These are phyloP conservation scores for Mesembryanthemum crystallinum DNA, from an alignment of 148 eudicot species.

Conservation along the genomic window DNA sequence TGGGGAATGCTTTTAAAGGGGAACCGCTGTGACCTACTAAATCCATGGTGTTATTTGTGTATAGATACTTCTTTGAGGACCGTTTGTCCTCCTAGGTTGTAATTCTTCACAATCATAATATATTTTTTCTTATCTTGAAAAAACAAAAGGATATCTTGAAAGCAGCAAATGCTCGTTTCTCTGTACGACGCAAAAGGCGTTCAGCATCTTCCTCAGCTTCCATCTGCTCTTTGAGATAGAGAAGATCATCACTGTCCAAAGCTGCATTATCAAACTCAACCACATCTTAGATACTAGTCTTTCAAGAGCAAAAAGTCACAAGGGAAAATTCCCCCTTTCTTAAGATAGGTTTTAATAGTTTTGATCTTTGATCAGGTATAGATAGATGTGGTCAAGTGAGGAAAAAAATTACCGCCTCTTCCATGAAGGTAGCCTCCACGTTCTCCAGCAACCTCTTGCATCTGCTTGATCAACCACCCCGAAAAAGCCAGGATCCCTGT, in stretches of 20 bases:
- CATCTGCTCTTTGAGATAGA: slow-evolving; percentile 98
- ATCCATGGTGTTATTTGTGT: too few relatives aligned
- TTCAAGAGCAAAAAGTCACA: background rate
- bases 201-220: slow-evolving; percentile 99
- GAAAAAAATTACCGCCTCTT: slow-evolving; percentile 72
- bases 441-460: slow-evolving; percentile 99
- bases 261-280: slow-evolving; percentile 63
- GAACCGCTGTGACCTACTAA: too few relatives aligned
- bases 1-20: too few relatives aligned
- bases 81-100: too few relatives aligned
- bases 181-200: slow-evolving; percentile 88
- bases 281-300: slow-evolving; percentile 21
- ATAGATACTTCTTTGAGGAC: too few relatives aligned
- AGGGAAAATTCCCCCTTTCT: background rate
- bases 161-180: slow-evolving; percentile 96
- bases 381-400: background rate
- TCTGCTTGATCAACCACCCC: slow-evolving; percentile 78
- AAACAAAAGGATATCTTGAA: slow-evolving; percentile 56
- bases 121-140: background rate
- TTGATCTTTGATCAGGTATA: background rate
- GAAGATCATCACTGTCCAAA: slow-evolving; percentile 97
- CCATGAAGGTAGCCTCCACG: slow-evolving; percentile 99
- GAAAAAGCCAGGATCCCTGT: slow-evolving; percentile 88
- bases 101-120: background rate
- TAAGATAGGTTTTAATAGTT: background rate